These are phyloP conservation scores for Tuctoria greenei DNA, from an alignment of 176 grass and related monocot genomes.

Conservation along the genomic window DNA sequence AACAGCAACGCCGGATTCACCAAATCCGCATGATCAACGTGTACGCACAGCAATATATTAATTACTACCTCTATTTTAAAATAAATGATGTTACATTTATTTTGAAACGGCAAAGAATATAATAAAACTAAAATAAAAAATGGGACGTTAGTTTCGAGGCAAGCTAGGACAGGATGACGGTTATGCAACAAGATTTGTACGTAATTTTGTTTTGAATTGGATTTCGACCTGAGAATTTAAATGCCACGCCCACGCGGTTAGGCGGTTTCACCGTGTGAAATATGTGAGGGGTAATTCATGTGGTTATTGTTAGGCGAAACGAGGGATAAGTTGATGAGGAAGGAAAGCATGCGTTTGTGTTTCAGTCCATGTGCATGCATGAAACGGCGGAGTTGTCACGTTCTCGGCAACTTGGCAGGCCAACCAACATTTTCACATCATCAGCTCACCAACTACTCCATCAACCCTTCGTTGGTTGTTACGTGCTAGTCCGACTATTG, in stretches of 20 bases:
- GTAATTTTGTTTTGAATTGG: not conserved
- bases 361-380: not conserved
- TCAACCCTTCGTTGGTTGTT: not conserved
- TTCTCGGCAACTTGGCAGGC: slow-evolving; percentile 7
- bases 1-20: not conserved
- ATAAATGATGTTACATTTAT: no score
- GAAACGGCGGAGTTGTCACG: not conserved
- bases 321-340: not conserved
- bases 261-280: not conserved
- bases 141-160: not conserved
- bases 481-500: not conserved
- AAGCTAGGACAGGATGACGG: no score
- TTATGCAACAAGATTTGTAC: no score
- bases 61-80: no score
- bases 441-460: slow-evolving; percentile 2
- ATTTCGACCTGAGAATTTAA: not conserved
- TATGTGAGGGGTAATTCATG: not conserved
- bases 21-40: not conserved
- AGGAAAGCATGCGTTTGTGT: not conserved
- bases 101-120: no score
- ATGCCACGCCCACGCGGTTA: not conserved
- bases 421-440: slow-evolving; percentile 8
- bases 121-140: not conserved
- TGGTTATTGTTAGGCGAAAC: not conserved
- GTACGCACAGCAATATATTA: not conserved